phyloP scores from a whole-genome alignment of 495 filamentous ascomycete genomes.

The Xylaria intraflava region DNA sequence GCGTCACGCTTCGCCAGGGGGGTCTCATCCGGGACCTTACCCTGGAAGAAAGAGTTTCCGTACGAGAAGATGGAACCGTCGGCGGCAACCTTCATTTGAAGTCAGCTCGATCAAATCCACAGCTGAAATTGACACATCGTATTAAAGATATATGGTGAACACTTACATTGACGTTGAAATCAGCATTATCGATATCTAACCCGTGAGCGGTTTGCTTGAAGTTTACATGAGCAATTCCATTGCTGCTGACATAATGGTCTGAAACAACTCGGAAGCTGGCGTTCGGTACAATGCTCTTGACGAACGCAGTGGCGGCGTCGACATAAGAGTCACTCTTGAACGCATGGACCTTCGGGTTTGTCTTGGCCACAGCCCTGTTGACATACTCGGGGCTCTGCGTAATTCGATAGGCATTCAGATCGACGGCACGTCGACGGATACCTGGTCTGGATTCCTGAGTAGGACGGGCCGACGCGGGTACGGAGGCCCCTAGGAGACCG shows the following conservation, averaged over 20 bases:
- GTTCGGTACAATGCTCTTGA: conserved; percentile 23
- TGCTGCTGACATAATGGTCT: conserved; percentile 37
- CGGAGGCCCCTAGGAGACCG: conserved; percentile 28
- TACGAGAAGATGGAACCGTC: conserved; percentile 40
- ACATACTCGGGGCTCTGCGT: conserved; percentile 25
- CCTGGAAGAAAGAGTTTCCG: conserved; percentile 37
- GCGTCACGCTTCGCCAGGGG: conserved; percentile 30
- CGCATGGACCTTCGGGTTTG: conserved; percentile 14
- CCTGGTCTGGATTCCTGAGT: conserved; percentile 14
- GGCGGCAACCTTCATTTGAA: conserved; percentile 22
- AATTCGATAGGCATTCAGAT: conserved; percentile 26
- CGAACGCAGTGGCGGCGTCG: conserved; percentile 27
- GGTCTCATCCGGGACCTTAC: conserved; percentile 26
- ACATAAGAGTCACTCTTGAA: conserved; percentile 28
- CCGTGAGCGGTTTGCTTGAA: conserved; percentile 49
- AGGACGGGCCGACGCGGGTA: conserved; percentile 23
- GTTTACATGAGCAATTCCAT: conserved; percentile 46
- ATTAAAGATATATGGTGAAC: background rate
- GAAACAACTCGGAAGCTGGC: conserved; percentile 37
- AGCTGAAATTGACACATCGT: background rate
- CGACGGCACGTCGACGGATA: conserved; percentile 27
- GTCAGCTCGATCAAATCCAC: conserved; percentile 11
- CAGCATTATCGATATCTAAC: conserved; percentile 49
- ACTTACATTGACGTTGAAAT: conserved; percentile 51
- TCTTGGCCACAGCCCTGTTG: conserved; percentile 14